Percentiles rank a stretch among this genome's conserved stretches.
Evolutionary conservation across 345 rosid genomes (phyloP).

Genomic region (Eucalyptus grandis): DNA sequence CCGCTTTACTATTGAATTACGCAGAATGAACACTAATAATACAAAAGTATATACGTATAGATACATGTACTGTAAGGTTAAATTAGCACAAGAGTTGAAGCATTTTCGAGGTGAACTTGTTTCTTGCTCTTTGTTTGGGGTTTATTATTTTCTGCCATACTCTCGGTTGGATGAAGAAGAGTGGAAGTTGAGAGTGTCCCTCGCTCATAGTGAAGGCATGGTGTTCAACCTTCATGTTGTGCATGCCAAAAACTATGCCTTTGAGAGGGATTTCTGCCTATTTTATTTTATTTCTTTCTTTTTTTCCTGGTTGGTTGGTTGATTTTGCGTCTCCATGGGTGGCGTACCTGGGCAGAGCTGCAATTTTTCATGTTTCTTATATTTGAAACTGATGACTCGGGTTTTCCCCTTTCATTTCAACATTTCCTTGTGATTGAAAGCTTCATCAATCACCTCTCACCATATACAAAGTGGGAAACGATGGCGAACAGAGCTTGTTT

Average conservation of each 20-base stretch:
- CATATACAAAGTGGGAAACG: not conserved
- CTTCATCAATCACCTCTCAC: not conserved
- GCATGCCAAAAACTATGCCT: not conserved
- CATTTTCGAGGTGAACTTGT: not conserved
- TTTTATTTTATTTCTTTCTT: not conserved
- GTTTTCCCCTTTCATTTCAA: not conserved
- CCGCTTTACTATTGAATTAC: not conserved
- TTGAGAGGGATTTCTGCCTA: not conserved
- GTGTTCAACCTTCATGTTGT: not conserved
- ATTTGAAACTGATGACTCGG: not conserved
- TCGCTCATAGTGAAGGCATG: not conserved
- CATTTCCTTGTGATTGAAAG: not conserved
- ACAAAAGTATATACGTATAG: not conserved
- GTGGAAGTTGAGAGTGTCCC: not conserved
- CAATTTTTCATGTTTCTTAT: not conserved
- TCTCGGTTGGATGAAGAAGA: not conserved
- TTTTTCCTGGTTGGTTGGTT: not conserved
- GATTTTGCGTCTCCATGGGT: not conserved
- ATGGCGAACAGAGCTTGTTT: not conserved
- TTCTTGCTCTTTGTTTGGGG: not conserved
- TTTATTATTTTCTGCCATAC: not conserved
- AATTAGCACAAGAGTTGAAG: not conserved
- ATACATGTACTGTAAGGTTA: not conserved
- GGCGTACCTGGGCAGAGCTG: not conserved
- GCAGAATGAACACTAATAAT: not conserved